Evolutionary conservation across 345 rosid genomes (phyloP).

Genomic region (Microthlaspi erraticum): DNA sequence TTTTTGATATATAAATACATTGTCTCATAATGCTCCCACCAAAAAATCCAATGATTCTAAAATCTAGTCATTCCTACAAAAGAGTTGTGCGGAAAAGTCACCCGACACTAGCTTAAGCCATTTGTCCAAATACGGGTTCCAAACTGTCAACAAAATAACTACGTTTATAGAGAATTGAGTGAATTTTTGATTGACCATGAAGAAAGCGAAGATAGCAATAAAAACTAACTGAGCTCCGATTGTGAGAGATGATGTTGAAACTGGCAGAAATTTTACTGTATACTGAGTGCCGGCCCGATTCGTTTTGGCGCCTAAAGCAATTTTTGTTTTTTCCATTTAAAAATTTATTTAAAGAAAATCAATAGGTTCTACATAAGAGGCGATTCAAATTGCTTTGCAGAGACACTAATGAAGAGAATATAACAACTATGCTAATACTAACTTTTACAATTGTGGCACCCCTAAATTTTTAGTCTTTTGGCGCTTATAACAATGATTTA

Average conservation of each 20-base stretch:
- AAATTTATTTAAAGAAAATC: too few species aligned
- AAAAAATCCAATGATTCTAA: background rate
- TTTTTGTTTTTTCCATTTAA: too few species aligned
- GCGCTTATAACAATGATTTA: too few species aligned
- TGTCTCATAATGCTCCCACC: background rate
- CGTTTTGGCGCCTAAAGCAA: constrained; percentile 53
- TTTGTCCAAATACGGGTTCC: background rate
- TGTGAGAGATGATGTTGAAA: constrained; percentile 67
- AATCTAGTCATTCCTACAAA: background rate
- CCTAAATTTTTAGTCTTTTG: too few species aligned
- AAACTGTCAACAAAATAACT: constrained; percentile 55
- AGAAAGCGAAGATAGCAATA: constrained; percentile 67
- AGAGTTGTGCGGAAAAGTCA: background rate
- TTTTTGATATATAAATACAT: background rate
- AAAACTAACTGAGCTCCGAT: constrained; percentile 67
- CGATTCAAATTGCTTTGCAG: too few species aligned
- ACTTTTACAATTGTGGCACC: too few species aligned
- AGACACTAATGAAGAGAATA: too few species aligned
- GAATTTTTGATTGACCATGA: constrained; percentile 75
- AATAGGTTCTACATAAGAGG: too few species aligned
- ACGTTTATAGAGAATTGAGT: constrained; percentile 64
- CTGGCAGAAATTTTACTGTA: constrained; percentile 73
- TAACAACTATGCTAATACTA: too few species aligned
- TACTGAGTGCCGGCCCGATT: too few species aligned
- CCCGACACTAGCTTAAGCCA: background rate